These are phyloP conservation scores for Pseudocercospora pini-densiflorae DNA, from an alignment of 2,329 filamentous ascomycete species.

Conservation along the genomic window DNA sequence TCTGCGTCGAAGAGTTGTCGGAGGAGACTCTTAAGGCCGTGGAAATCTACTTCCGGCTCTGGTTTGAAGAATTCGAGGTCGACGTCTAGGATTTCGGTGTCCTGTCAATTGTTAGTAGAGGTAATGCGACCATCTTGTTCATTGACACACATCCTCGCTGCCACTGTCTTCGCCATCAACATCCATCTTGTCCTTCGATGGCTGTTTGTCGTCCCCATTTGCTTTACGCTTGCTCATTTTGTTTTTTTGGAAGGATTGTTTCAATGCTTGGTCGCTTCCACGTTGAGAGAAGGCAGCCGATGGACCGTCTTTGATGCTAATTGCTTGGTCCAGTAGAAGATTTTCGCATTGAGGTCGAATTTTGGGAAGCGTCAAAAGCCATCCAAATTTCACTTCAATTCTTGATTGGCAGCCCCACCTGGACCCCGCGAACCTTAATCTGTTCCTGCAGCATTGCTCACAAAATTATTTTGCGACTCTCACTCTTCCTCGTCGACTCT, in stretches of 20 bases:
- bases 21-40: slow-evolving; percentile 86
- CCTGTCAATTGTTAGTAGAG: slow-evolving; percentile 55
- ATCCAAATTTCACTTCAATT: background rate
- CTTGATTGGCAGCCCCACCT: background rate
- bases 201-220: slow-evolving; percentile 50
- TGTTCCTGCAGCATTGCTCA: background rate
- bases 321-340: background rate
- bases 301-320: background rate
- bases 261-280: background rate
- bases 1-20: slow-evolving; percentile 94
- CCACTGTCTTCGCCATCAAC: slow-evolving; percentile 41
- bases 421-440: background rate
- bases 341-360: background rate
- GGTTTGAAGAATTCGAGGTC: slow-evolving; percentile 99
- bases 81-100: slow-evolving; percentile 89
- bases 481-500: background rate
- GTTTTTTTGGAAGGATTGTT: slow-evolving; percentile 3
- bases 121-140: background rate
- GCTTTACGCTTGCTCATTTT: slow-evolving; percentile 59
- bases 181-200: slow-evolving; percentile 49
- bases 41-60: slow-evolving; percentile 85
- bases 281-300: background rate
- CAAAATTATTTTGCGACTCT: background rate
- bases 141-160: slow-evolving; percentile 39
- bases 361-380: background rate